phyloP scores from a whole-genome alignment of 1,139 yeast genomes.

The Sugiyamaella sp. region DNA sequence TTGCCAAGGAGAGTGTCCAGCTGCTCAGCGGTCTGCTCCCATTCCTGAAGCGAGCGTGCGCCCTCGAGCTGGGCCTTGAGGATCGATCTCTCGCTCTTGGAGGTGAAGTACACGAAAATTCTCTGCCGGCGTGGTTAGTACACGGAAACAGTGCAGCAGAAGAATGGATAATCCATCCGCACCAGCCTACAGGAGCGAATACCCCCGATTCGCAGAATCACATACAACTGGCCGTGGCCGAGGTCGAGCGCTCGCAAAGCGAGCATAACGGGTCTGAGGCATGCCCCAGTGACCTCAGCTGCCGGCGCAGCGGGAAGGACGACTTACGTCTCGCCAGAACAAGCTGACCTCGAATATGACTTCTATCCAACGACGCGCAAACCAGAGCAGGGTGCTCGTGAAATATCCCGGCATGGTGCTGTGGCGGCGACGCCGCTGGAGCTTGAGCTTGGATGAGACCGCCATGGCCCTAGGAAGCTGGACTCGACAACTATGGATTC shows the following conservation, averaged over 20 bases:
- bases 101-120: constrained; percentile 29
- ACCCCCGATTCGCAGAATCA: too few species aligned
- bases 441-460: constrained; percentile 9
- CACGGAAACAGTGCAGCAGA: too few species aligned
- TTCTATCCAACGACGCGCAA: constrained; percentile 33
- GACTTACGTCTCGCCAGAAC: constrained; percentile 36
- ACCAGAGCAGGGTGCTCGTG: constrained; percentile 25
- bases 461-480: neutral
- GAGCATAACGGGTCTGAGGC: too few species aligned
- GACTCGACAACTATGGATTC: neutral
- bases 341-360: constrained; percentile 33
- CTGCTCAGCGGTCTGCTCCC: constrained; percentile 42
- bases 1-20: constrained; percentile 43
- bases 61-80: constrained; percentile 30
- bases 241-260: too few species aligned
- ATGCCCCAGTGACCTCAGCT: neutral
- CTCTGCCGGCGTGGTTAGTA: constrained; percentile 20
- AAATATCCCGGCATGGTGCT: constrained; percentile 18
- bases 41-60: constrained; percentile 38
- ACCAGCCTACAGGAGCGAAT: too few species aligned
- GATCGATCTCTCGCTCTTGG: constrained; percentile 29
- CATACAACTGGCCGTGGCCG: too few species aligned
- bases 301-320: neutral
- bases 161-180: too few species aligned
- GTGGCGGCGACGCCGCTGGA: neutral